These are phyloP conservation scores for Peronospora belbahrii DNA, from an alignment of 352 stramenopile genomes.

Conservation along the genomic window DNA sequence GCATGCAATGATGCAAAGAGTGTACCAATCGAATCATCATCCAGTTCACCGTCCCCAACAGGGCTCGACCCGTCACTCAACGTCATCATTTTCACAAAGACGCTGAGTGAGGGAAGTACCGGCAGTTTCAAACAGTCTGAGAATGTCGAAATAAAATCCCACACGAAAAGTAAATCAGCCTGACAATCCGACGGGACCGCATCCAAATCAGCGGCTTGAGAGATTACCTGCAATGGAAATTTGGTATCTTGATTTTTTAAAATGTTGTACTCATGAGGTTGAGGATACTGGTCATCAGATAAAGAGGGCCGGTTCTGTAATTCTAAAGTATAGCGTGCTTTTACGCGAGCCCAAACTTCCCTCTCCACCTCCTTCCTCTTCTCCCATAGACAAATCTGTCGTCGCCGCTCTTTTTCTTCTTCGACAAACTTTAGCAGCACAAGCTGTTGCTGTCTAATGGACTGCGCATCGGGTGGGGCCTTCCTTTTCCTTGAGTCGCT, in stretches of 20 bases:
- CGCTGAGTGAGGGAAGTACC: constrained; percentile 36
- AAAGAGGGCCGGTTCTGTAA: neutral
- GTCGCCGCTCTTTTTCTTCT: constrained; percentile 54
- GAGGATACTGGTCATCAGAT: neutral
- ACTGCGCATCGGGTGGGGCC: constrained; percentile 12
- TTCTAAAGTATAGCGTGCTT: constrained; percentile 28
- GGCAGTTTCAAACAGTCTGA: constrained; percentile 51
- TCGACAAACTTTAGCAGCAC: constrained; percentile 62
- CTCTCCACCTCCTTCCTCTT: constrained; percentile 44
- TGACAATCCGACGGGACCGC: constrained; percentile 35
- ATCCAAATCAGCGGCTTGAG: constrained; percentile 29
- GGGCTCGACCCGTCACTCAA: constrained; percentile 39
- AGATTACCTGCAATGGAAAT: constrained; percentile 34
- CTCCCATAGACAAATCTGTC: constrained; percentile 46
- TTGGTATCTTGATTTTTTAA: constrained; percentile 4
- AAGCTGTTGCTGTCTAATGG: constrained; percentile 40
- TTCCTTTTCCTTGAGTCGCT: constrained; percentile 18
- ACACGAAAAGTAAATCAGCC: constrained; percentile 60
- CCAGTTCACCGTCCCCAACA: constrained; percentile 40
- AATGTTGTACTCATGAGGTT: neutral
- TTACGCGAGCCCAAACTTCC: constrained; percentile 48
- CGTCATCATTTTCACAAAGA: constrained; percentile 47
- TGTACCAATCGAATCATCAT: constrained; percentile 40
- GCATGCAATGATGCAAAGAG: constrained; percentile 46
- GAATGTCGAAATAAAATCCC: constrained; percentile 73